Evolutionary conservation across 768 basidiomycete species (phyloP).

Genomic region (Leccinum barrowsii): DNA sequence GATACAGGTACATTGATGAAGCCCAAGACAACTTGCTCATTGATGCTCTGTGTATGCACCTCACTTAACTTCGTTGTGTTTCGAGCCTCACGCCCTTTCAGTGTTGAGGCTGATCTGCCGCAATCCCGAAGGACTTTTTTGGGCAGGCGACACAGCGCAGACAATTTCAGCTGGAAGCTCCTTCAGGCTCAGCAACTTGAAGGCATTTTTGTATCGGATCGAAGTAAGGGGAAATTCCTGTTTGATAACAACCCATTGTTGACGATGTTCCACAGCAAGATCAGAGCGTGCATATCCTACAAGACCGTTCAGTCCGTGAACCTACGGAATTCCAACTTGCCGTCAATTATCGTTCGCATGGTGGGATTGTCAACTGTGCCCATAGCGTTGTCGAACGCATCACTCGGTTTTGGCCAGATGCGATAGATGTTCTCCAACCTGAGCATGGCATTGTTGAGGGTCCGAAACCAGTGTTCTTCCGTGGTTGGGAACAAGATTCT

Average conservation of each 20-base stretch:
- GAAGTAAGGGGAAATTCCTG: slow-evolving; percentile 41
- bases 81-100: slow-evolving; percentile 25
- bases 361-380: slow-evolving; percentile 70
- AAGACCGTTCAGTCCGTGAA: slow-evolving; percentile 14
- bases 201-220: slow-evolving; percentile 58
- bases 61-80: neutral
- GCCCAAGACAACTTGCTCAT: slow-evolving; percentile 70
- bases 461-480: slow-evolving; percentile 55
- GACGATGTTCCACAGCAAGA: slow-evolving; percentile 17
- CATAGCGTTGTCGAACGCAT: slow-evolving; percentile 61
- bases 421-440: slow-evolving; percentile 55
- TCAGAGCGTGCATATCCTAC: slow-evolving; percentile 6
- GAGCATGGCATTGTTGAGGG: slow-evolving; percentile 60
- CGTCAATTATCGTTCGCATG: slow-evolving; percentile 68
- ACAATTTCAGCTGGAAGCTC: slow-evolving; percentile 72
- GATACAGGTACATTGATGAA: slow-evolving; percentile 61
- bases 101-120: slow-evolving; percentile 59
- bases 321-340: slow-evolving; percentile 53
- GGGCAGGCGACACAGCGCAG: slow-evolving; percentile 81
- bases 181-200: slow-evolving; percentile 69
- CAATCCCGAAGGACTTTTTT: slow-evolving; percentile 67
- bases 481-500: slow-evolving; percentile 42
- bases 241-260: neutral
- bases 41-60: slow-evolving; percentile 50
- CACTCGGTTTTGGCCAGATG: slow-evolving; percentile 55